These are phyloP conservation scores for Claviceps sp. DNA, from an alignment of 2,329 filamentous ascomycete genomes.

Conservation along the genomic window DNA sequence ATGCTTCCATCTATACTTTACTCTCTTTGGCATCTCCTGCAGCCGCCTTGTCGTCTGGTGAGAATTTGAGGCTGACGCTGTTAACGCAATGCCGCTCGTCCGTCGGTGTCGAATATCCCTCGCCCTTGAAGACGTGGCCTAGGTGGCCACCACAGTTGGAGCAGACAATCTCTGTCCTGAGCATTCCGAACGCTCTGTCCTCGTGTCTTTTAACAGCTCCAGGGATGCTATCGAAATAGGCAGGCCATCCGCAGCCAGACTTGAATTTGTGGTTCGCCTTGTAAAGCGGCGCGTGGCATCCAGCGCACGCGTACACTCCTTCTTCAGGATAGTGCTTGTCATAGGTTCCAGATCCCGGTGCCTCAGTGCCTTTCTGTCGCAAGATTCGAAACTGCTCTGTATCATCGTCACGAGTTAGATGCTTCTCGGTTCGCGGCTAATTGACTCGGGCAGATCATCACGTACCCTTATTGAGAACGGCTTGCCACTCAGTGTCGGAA, in stretches of 20 bases:
- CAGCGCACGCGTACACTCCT: slow-evolving; percentile 80
- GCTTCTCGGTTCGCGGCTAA: background rate
- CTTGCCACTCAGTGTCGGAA: slow-evolving; percentile 74
- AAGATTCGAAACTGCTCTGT: slow-evolving; percentile 92
- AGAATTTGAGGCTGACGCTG: slow-evolving; percentile 78
- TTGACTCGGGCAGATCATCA: background rate
- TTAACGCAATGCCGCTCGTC: slow-evolving; percentile 98
- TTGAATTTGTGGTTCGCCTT: slow-evolving; percentile 91
- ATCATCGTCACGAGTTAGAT: slow-evolving; percentile 3
- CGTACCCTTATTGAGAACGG: slow-evolving; percentile 53
- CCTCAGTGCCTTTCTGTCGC: slow-evolving; percentile 82
- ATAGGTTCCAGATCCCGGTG: slow-evolving; percentile 65
- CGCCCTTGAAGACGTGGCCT: slow-evolving; percentile 91
- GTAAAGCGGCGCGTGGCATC: slow-evolving; percentile 79
- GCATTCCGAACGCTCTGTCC: slow-evolving; percentile 69
- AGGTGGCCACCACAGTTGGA: slow-evolving; percentile 87
- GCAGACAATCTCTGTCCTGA: slow-evolving; percentile 85
- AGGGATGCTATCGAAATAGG: slow-evolving; percentile 91
- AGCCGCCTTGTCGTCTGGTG: slow-evolving; percentile 43
- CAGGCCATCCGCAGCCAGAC: slow-evolving; percentile 93
- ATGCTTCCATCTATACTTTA: slow-evolving; percentile 18
- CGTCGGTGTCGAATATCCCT: slow-evolving; percentile 71
- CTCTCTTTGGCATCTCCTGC: slow-evolving; percentile 20
- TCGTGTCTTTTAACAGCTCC: slow-evolving; percentile 75
- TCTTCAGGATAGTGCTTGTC: slow-evolving; percentile 68